Evolutionary conservation across 495 filamentous ascomycete species (phyloP), one percentile per base, ranked within the genome.

Genomic region (Neurospora sp.): DNA sequence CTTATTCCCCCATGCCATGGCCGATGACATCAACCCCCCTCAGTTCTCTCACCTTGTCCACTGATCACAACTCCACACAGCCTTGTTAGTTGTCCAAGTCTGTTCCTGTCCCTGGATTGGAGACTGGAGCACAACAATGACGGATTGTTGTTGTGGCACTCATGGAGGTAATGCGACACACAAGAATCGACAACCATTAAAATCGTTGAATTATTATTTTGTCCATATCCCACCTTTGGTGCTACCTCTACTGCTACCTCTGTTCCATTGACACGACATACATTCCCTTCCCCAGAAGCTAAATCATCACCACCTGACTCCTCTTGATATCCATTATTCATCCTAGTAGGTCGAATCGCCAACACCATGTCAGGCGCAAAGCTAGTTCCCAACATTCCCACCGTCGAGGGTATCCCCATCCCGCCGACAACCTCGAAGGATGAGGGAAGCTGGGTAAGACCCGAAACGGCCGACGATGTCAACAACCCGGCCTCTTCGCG

Each of bases 401-500:
- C 73, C 6, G 81, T 81, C 16, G 79, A 83, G 69, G 83, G 81
- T 61, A 81, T 83, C 39, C 82, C 82, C 59, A 73, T 81, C 35
- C 76, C 78, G 38, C 69, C 75, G 2, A 74, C 73, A 7, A 73
- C 74, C 38, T 38, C 75, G 8, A 53, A 73, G 16, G 68, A 73
- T 18, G 71, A 74, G 0, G 37, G 59, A 2, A 68, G 73, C 7
- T 40, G 69, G 10, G 72, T 77, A 46, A 79, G 74, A 70, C 78
- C 80, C 1, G 76, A 78, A n/a, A 81, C 77, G 3, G 83, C 83
- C 71, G 75, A 80, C 40, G 78, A 84, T 75, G 80, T 78, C 68
- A 81, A 81, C 35, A 80, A 79, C 41, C 37, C 77, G 14, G 74
- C 81, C 40, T 81, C 79, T n/a, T 83, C 90, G 18, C 88, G 92